Conservation (phyloP, 305 asterid genomes). For the Plantago coronopus region DNA sequence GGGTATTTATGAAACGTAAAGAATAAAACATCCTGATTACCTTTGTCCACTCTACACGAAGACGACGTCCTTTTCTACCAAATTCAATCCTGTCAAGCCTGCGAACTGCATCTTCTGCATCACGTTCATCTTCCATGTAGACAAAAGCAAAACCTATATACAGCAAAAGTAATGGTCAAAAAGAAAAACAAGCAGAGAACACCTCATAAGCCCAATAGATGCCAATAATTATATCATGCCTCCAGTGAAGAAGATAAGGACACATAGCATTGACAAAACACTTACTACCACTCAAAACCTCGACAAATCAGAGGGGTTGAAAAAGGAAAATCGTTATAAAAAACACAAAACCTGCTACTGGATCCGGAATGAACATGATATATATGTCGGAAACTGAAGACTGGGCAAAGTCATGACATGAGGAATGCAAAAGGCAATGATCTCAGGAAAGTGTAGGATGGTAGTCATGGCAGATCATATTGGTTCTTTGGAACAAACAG, state of each 20-base stretch:
- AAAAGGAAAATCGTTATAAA: slow-evolving; percentile 40
- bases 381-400: slow-evolving; percentile 77
- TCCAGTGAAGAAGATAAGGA: slow-evolving; percentile 35
- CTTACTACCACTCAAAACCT: slow-evolving; percentile 44
- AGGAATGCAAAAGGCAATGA: slow-evolving; percentile 92
- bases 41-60: slow-evolving; percentile 94
- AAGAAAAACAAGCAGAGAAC: slow-evolving; percentile 23
- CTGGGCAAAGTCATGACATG: slow-evolving; percentile 95
- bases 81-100: slow-evolving; percentile 83
- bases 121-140: slow-evolving; percentile 95
- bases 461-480: slow-evolving; percentile 84
- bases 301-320: slow-evolving; percentile 43
- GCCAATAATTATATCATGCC: slow-evolving; percentile 29
- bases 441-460: slow-evolving; percentile 73
- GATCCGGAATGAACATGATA: slow-evolving; percentile 84
- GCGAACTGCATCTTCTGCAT: slow-evolving; percentile 89
- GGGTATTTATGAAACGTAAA: no score
- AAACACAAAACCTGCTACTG: slow-evolving; percentile 94
- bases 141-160: slow-evolving; percentile 82
- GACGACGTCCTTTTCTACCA: slow-evolving; percentile 78
- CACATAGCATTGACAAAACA: slow-evolving; percentile 33
- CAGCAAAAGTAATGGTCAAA: slow-evolving; percentile 25
- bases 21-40: slow-evolving; percentile 30
- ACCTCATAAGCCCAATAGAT: slow-evolving; percentile 13
- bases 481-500: slow-evolving; percentile 76